Conservation (phyloP, 1,284 basidiomycete species). For the Peniophora sp. region DNA sequence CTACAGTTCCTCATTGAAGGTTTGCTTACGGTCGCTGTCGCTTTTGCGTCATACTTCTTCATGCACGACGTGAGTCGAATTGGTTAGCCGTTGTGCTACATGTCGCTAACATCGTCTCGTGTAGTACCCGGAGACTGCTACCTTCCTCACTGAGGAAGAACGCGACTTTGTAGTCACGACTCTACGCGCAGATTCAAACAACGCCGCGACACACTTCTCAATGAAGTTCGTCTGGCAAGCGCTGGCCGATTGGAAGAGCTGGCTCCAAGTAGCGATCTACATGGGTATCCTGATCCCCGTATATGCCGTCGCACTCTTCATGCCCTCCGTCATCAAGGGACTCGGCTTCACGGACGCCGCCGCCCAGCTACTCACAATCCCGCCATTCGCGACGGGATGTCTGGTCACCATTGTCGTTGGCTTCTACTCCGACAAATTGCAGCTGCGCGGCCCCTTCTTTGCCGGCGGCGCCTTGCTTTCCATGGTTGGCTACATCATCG, state of each 20-base stretch:
- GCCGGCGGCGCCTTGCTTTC: conserved; percentile 28
- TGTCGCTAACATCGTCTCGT: neutral
- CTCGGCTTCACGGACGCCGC: conserved; percentile 44
- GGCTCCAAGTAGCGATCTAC: conserved; percentile 34
- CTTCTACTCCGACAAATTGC: conserved; percentile 33
- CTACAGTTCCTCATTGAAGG: conserved; percentile 26
- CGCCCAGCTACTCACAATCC: conserved; percentile 50
- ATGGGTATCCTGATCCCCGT: conserved; percentile 41
- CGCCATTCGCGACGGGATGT: conserved; percentile 39
- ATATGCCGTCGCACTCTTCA: conserved; percentile 53
- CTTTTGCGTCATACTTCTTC: conserved; percentile 30
- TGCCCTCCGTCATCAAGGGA: conserved; percentile 45
- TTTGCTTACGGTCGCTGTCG: conserved; percentile 26
- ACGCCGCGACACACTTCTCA: conserved; percentile 25
- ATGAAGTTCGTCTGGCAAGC: conserved; percentile 31
- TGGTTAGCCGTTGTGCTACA: neutral
- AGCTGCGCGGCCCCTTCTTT: conserved; percentile 37
- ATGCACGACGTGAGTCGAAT: conserved; percentile 31
- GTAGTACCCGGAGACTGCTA: conserved; percentile 33
- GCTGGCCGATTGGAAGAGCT: conserved; percentile 35
- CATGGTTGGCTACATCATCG: conserved; percentile 37
- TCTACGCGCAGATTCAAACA: conserved; percentile 21
- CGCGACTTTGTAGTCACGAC: conserved; percentile 19
- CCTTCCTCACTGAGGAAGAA: conserved; percentile 30
- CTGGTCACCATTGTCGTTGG: conserved; percentile 32